Percentiles rank a stretch among this genome's conserved stretches.
Evolutionary conservation across 208 protist species (phyloP).

Genomic region (Sergeia podlipaevii): DNA sequence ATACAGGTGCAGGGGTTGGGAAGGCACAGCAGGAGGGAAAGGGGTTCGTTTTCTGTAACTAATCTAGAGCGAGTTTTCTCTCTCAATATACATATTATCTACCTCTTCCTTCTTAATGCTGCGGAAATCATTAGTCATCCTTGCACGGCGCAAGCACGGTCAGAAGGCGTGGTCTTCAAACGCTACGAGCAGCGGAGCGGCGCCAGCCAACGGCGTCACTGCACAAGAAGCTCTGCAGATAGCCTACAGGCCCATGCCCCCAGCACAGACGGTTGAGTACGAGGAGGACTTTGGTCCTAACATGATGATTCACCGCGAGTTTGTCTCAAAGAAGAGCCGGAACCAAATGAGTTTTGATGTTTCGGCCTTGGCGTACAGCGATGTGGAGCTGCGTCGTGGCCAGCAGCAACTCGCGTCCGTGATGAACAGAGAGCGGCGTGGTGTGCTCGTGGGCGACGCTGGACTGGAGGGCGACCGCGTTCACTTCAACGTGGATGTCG

Average conservation of each 20-base stretch:
- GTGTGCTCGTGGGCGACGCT: slow-evolving; percentile 36
- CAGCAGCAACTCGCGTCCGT: slow-evolving; percentile 52
- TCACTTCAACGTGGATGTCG: slow-evolving; percentile 52
- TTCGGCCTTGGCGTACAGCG: slow-evolving; percentile 64
- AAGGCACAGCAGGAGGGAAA: too few species aligned
- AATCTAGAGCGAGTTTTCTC: neutral
- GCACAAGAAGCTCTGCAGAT: slow-evolving; percentile 76
- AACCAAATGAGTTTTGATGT: slow-evolving; percentile 56
- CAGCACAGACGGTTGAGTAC: slow-evolving; percentile 74
- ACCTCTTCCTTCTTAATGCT: slow-evolving; percentile 19
- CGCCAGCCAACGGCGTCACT: slow-evolving; percentile 66
- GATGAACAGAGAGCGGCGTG: slow-evolving; percentile 79
- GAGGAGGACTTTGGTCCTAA: slow-evolving; percentile 84
- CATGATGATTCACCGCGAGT: slow-evolving; percentile 88
- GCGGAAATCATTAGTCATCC: slow-evolving; percentile 1
- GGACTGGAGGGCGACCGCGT: slow-evolving; percentile 56
- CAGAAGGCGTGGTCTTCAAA: slow-evolving; percentile 80
- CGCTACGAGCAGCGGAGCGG: slow-evolving; percentile 47
- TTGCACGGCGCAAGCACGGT: slow-evolving; percentile 52
- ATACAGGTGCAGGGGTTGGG: too few species aligned
- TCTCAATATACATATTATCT: slow-evolving; percentile 3
- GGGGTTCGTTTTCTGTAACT: slow-evolving; percentile 1
- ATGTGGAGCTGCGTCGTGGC: slow-evolving; percentile 58
- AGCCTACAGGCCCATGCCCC: slow-evolving; percentile 81
- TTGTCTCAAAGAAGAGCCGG: slow-evolving; percentile 58